Conservation (phyloP, 2,329 filamentous ascomycete genomes). For the Truncatella angustata region DNA sequence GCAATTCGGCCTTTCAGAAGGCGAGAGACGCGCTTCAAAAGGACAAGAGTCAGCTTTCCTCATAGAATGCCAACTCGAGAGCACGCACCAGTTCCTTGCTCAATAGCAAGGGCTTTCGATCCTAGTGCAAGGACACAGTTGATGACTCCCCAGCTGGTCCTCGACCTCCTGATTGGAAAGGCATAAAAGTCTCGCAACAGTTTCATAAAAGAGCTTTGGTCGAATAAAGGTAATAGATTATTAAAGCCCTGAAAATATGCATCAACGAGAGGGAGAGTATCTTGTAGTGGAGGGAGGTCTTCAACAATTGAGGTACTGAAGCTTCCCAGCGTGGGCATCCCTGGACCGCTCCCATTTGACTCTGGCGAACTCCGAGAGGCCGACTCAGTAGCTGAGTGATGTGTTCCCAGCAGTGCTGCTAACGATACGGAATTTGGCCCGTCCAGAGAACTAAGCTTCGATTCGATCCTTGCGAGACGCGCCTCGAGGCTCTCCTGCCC, state of each 20-base stretch:
- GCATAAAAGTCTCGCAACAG: constrained; percentile 35
- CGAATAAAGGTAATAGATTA: constrained; percentile 34
- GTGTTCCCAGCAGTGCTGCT: background rate
- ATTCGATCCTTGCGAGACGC: constrained; percentile 26
- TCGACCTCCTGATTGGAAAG: constrained; percentile 19
- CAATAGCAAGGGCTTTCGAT: constrained; percentile 24
- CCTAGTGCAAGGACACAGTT: constrained; percentile 38
- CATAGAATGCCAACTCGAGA: background rate
- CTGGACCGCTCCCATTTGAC: background rate
- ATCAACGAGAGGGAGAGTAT: constrained; percentile 34
- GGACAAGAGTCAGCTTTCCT: background rate
- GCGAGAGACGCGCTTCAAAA: background rate
- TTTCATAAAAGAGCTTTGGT: constrained; percentile 33
- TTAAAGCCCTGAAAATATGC: constrained; percentile 35
- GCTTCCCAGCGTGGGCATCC: background rate
- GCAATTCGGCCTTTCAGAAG: constrained; percentile 17
- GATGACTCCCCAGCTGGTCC: constrained; percentile 35
- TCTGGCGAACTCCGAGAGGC: background rate
- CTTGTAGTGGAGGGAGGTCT: constrained; percentile 29
- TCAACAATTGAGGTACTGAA: background rate
- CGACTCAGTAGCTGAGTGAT: background rate
- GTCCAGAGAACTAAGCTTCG: constrained; percentile 22
- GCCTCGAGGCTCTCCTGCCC: constrained; percentile 17
- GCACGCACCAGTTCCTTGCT: constrained; percentile 11
- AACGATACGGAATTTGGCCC: background rate